Conservation (phyloP, 305 asterid species). For the Solanum hybrid region DNA sequence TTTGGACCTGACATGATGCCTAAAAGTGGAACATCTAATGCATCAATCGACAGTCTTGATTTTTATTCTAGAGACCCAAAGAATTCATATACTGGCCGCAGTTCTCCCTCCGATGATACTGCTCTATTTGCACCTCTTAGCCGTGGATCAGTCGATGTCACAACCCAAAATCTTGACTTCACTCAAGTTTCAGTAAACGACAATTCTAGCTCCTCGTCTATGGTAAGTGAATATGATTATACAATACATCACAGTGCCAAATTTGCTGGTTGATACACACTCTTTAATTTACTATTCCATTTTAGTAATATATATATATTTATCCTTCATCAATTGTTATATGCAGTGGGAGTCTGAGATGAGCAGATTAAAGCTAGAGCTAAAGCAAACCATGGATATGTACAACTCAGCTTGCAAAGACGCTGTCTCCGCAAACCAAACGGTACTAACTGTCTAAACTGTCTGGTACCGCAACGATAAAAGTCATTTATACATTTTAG, state of each 20-base stretch:
- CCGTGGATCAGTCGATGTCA: constrained; percentile 20
- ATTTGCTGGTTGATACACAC: neutral
- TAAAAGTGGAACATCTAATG: constrained; percentile 4
- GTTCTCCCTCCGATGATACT: constrained; percentile 6
- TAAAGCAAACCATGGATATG: constrained; percentile 62
- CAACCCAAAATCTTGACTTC: constrained; percentile 13
- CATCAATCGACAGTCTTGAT: constrained; percentile 14
- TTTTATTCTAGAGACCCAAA: constrained; percentile 7
- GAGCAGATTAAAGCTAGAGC: constrained; percentile 54
- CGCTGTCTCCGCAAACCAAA: constrained; percentile 36
- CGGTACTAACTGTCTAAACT: constrained; percentile 15
- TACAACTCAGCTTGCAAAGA: constrained; percentile 69
- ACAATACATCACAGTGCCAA: neutral
- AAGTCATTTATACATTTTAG: neutral
- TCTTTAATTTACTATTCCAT: neutral
- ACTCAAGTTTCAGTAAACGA: constrained; percentile 14
- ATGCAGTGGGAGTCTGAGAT: constrained; percentile 28
- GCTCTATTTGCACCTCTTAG: constrained; percentile 7
- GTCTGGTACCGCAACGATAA: neutral
- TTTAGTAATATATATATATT: neutral
- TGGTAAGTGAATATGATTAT: constrained; percentile 25
- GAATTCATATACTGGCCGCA: constrained; percentile 5
- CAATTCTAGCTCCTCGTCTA: constrained; percentile 10
- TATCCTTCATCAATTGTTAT: neutral
- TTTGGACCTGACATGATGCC: constrained; percentile 14